These are phyloP conservation scores for Fusarium hainanense DNA, from an alignment of 2,329 filamentous ascomycete genomes.

Conservation along the genomic window DNA sequence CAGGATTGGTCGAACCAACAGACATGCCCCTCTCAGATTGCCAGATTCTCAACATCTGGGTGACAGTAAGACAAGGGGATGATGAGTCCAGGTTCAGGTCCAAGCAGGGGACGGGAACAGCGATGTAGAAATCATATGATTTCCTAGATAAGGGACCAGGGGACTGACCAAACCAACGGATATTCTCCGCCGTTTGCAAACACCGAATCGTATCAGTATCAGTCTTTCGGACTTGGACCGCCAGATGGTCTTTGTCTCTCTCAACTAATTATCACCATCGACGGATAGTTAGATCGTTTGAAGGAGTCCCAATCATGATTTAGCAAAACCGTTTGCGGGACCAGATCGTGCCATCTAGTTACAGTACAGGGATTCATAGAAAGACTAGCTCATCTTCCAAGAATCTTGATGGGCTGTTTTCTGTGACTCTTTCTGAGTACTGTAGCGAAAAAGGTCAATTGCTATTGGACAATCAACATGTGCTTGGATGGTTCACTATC, in stretches of 20 bases:
- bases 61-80: slow-evolving; percentile 10
- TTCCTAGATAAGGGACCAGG: slow-evolving; percentile 2
- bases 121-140: slow-evolving; percentile 34
- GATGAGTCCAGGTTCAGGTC: slow-evolving; percentile 18
- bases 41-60: slow-evolving; percentile 19
- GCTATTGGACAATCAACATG: slow-evolving; percentile 24
- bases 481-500: slow-evolving; percentile 17
- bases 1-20: slow-evolving; percentile 32
- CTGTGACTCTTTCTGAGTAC: not conserved
- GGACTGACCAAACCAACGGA: slow-evolving; percentile 15
- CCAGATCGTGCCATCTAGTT: slow-evolving; percentile 34
- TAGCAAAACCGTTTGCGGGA: slow-evolving; percentile 27
- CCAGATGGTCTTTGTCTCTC: slow-evolving; percentile 4
- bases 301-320: slow-evolving; percentile 10
- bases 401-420: slow-evolving; percentile 30
- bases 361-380: slow-evolving; percentile 10
- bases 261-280: not conserved
- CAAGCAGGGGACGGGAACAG: slow-evolving; percentile 19
- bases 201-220: slow-evolving; percentile 26
- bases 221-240: slow-evolving; percentile 14
- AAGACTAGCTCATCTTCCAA: slow-evolving; percentile 18
- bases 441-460: not conserved
- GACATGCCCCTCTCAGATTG: slow-evolving; percentile 21
- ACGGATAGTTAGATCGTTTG: not conserved
- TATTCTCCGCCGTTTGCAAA: slow-evolving; percentile 23